Evolutionary conservation across 2,329 filamentous ascomycete species (phyloP).

Genomic region (Colletotrichum cuscutae): DNA sequence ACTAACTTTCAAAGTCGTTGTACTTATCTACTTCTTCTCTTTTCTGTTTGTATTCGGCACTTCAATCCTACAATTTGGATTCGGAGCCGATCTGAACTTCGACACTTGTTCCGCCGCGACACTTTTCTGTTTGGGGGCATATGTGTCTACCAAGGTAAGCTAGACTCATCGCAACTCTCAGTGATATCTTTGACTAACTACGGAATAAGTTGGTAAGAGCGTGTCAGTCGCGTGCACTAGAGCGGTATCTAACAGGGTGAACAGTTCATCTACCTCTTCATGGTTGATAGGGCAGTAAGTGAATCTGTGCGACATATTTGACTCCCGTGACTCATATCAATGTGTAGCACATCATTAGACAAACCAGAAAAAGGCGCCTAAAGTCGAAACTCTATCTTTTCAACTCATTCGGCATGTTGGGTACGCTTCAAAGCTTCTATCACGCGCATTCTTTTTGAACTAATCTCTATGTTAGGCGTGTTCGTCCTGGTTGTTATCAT

Average conservation of each 20-base stretch:
- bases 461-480: not conserved
- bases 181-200: not conserved
- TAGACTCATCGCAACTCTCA: not conserved
- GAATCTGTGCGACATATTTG: fast-evolving
- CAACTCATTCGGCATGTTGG: slow-evolving; percentile 27
- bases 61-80: slow-evolving; percentile 26
- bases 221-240: not conserved
- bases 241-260: not conserved
- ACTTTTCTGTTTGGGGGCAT: slow-evolving; percentile 23
- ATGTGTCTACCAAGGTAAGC: slow-evolving; percentile 26
- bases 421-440: not conserved
- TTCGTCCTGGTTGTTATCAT: slow-evolving; percentile 26
- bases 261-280: slow-evolving; percentile 30
- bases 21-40: slow-evolving; percentile 23
- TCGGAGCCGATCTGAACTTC: slow-evolving; percentile 22
- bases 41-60: slow-evolving; percentile 29
- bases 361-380: slow-evolving; percentile 18
- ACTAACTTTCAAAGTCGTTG: slow-evolving; percentile 8
- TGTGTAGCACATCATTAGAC: slow-evolving; percentile 18
- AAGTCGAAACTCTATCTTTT: slow-evolving; percentile 23
- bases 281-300: slow-evolving; percentile 28
- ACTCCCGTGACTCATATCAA: not conserved
- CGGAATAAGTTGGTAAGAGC: not conserved
- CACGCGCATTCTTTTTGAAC: fast-evolving
- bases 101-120: slow-evolving; percentile 24